Evolutionary conservation across 108 stramenopile species (phyloP), one percentile per base, ranked within the genome.

Genomic region (Cyclotella sp.): DNA sequence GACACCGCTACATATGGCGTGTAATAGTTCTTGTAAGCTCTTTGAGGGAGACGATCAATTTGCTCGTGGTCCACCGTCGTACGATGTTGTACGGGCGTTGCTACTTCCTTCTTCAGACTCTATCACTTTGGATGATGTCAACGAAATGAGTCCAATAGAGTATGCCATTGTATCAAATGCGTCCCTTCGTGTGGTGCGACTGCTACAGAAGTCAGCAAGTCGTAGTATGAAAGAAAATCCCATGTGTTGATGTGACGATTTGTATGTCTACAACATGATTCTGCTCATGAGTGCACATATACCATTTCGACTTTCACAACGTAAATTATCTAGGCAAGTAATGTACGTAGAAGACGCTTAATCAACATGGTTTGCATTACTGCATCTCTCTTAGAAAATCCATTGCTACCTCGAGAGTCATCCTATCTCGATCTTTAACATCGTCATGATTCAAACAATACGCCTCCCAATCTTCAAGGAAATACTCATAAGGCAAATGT

Each of bases 391-490:
- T 72, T 6, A 90, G 49, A 68, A 90, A 90, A 40, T 71, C 63
- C 22, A 88, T 40, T 39, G 87, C 90, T 24, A 72, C 77, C 9
- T 77, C 68, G 24, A 85, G 60, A 21, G 81, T 79, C 85, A 90
- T 87, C 0, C 63, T 39, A 24, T 77, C 30, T 41, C 62, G 62
- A 29, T 26, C 26, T 22, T 7, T 49, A 45, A 49, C 16, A 49
- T 43, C 13, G 12, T 9, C 69, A 30, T 45, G 49, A 19, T 27
- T 19, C 45, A 46, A 44, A 63, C 79, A 79, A 79, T 78, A 95
- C 1, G 88, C 91, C 19, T 80, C 53, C 91, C 91, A 95, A 67
- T 95, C 94, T 70, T 95, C 89, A 53, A 91, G 30, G 71, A 95
- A 95, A 46, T 82, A 80, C 26, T 91, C 91, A 76, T 68, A 95